These are phyloP conservation scores for Wallacemonas sp. DNA, from an alignment of 208 protist species.

Conservation along the genomic window DNA sequence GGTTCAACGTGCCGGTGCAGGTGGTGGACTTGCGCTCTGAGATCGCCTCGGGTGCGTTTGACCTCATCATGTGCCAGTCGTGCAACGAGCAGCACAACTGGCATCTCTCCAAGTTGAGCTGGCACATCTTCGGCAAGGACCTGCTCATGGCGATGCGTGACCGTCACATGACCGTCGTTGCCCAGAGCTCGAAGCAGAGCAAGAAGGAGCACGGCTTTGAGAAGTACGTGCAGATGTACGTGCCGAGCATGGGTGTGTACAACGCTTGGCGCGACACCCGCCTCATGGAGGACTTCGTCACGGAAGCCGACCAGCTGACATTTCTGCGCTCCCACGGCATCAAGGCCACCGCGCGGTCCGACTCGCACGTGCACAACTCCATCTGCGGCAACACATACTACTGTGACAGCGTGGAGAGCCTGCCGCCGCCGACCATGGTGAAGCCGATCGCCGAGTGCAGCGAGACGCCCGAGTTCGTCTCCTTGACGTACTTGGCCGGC, in stretches of 20 bases:
- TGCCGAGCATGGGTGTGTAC: slow-evolving; percentile 87
- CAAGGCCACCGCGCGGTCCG: slow-evolving; percentile 44
- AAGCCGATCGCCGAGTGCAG: slow-evolving; percentile 62
- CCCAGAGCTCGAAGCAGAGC: slow-evolving; percentile 83
- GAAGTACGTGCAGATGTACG: slow-evolving; percentile 82
- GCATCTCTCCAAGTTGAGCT: slow-evolving; percentile 82
- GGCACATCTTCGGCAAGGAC: slow-evolving; percentile 81
- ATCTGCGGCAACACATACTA: slow-evolving; percentile 86
- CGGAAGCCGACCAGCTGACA: slow-evolving; percentile 69
- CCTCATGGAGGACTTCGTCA: slow-evolving; percentile 82
- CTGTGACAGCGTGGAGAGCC: slow-evolving; percentile 53
- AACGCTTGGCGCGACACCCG: slow-evolving; percentile 88
- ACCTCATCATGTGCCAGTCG: slow-evolving; percentile 85
- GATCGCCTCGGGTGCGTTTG: slow-evolving; percentile 82
- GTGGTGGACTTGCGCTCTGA: slow-evolving; percentile 89
- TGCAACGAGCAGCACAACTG: slow-evolving; percentile 85
- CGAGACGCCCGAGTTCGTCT: slow-evolving; percentile 75
- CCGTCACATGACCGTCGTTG: slow-evolving; percentile 80
- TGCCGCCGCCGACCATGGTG: slow-evolving; percentile 58
- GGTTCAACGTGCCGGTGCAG: slow-evolving; percentile 73
- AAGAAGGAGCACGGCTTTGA: slow-evolving; percentile 89
- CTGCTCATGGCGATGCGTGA: slow-evolving; percentile 76
- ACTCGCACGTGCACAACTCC: slow-evolving; percentile 77
- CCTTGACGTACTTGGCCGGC: slow-evolving; percentile 64
- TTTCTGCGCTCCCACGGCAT: slow-evolving; percentile 79